A percentile compares a stretch with the other conserved stretches of the same genome.
Evolutionary conservation across 2,329 filamentous ascomycete species (phyloP).

Genomic region (Cercospora sp.): DNA sequence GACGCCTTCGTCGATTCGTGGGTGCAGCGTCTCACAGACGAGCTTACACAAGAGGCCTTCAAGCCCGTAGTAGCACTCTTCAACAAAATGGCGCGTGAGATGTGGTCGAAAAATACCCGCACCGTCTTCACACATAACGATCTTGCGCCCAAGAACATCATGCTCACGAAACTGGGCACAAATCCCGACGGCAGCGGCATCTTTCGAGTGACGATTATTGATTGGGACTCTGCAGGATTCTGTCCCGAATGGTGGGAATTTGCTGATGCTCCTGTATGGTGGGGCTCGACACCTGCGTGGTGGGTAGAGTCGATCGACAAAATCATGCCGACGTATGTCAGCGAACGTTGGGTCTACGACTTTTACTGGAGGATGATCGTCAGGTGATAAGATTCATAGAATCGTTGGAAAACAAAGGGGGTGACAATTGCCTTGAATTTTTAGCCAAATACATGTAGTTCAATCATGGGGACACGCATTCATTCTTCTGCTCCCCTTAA

Average conservation of each 20-base stretch:
- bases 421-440: too few relatives aligned
- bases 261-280: not conserved
- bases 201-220: not conserved
- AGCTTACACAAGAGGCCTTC: not conserved
- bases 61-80: not conserved
- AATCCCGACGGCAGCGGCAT: not conserved
- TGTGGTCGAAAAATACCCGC: not conserved
- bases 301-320: not conserved
- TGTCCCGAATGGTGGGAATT: not conserved
- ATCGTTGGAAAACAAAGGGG: too few relatives aligned
- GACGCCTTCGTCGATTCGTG: not conserved
- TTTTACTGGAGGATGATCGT: not conserved
- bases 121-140: not conserved
- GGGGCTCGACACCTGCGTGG: not conserved
- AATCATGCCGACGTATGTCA: not conserved
- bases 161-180: not conserved
- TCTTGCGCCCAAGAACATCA: not conserved
- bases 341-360: not conserved
- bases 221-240: not conserved
- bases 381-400: too few relatives aligned
- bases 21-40: not conserved
- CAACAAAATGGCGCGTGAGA: not conserved
- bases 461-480: too few relatives aligned
- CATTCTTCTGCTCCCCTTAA: not conserved
- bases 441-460: too few relatives aligned